These are phyloP conservation scores for Tulasnella sp. DNA, from an alignment of 768 basidiomycete species.

Conservation along the genomic window DNA sequence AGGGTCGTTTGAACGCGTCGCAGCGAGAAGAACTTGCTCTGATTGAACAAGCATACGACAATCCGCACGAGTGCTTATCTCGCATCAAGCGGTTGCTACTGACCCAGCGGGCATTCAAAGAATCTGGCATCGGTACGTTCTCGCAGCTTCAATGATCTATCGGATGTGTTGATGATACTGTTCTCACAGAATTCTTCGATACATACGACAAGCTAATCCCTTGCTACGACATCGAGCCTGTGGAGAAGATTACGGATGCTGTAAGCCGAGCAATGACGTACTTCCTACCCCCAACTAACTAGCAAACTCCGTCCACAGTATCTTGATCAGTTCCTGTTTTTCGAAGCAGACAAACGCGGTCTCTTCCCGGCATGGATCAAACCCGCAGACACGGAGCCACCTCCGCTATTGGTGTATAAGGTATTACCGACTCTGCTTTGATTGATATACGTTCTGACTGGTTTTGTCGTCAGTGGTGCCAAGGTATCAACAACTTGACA, in stretches of 20 bases:
- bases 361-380: constrained; percentile 99
- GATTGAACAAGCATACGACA: constrained; percentile 98
- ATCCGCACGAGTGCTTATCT: constrained; percentile 96
- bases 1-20: constrained; percentile 93
- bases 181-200: constrained; percentile 66
- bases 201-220: constrained; percentile 98
- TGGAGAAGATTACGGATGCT: constrained; percentile 99
- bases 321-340: constrained; percentile 72
- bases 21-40: constrained; percentile 96
- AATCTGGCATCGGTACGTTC: constrained; percentile 61
- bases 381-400: constrained; percentile 93
- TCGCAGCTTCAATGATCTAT: background rate
- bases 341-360: constrained; percentile 85
- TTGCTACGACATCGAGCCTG: constrained; percentile 98
- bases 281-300: too few species aligned
- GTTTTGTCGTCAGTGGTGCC: constrained; percentile 59
- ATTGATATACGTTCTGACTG: background rate
- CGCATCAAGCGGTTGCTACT: constrained; percentile 95
- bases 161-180: background rate
- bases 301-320: constrained; percentile 51
- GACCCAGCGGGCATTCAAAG: constrained; percentile 98
- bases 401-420: constrained; percentile 93
- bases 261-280: constrained; percentile 35
- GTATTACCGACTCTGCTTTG: constrained; percentile 23
- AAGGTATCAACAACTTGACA: constrained; percentile 96